phyloP scores from a whole-genome alignment of 768 basidiomycete species.

The Russula lepida region DNA sequence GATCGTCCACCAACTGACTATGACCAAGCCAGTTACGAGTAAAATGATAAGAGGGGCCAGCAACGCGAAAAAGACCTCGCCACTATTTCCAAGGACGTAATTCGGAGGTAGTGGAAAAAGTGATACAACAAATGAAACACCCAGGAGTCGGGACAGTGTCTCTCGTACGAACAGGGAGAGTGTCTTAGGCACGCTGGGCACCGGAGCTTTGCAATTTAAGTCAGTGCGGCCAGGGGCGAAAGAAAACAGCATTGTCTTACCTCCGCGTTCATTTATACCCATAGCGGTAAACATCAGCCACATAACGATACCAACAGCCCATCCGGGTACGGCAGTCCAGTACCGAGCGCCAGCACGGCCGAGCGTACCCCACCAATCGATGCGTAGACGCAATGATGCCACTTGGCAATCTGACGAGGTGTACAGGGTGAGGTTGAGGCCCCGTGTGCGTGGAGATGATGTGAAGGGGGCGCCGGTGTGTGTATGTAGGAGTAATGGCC shows the following conservation, averaged over 20 bases:
- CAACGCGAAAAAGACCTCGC: conserved; percentile 38
- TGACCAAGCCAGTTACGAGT: conserved; percentile 59
- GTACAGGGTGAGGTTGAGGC: conserved; percentile 51
- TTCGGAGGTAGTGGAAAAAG: conserved; percentile 48
- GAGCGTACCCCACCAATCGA: conserved; percentile 66
- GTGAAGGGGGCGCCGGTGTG: conserved; percentile 64
- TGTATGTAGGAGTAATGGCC: conserved; percentile 52
- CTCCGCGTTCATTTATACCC: conserved; percentile 27
- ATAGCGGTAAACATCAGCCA: conserved; percentile 49
- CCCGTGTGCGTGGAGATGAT: conserved; percentile 25
- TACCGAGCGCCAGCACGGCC: conserved; percentile 70
- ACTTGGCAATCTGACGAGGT: conserved; percentile 49
- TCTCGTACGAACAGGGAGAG: conserved; percentile 36
- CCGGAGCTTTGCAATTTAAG: conserved; percentile 27
- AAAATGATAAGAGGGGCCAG: conserved; percentile 51
- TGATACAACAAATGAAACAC: conserved; percentile 37
- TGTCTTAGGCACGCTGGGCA: conserved; percentile 45
- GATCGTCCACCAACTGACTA: conserved; percentile 49
- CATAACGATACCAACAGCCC: conserved; percentile 65
- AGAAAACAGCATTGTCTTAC: conserved; percentile 13
- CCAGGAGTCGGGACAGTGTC: conserved; percentile 37
- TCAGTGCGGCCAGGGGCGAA: background rate
- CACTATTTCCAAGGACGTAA: conserved; percentile 54
- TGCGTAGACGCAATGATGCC: conserved; percentile 37
- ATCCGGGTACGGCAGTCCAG: conserved; percentile 59